Evolutionary conservation across 2,329 filamentous ascomycete species (phyloP).

Genomic region (Rhynchosporium graminicola): DNA sequence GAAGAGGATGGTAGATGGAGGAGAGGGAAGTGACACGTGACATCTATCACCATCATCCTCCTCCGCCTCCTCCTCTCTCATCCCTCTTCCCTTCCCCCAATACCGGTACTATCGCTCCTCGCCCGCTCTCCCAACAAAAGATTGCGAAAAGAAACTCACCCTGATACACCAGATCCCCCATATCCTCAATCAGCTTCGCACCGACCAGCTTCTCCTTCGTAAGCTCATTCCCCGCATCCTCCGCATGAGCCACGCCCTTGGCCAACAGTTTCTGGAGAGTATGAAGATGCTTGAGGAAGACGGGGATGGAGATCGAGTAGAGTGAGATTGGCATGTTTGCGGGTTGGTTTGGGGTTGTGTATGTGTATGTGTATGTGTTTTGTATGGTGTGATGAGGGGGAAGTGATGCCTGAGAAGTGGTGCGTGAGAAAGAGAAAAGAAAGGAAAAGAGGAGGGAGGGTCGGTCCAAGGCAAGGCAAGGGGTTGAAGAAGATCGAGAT

Average conservation of each 20-base stretch:
- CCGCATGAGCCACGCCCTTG: slow-evolving; percentile 46
- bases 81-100: too few relatives aligned
- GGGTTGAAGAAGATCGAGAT: too few relatives aligned
- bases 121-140: too few relatives aligned
- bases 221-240: slow-evolving; percentile 42
- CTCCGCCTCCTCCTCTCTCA: too few relatives aligned
- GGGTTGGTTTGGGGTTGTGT: not conserved
- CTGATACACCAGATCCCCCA: slow-evolving; percentile 52
- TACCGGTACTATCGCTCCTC: too few relatives aligned
- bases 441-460: not conserved
- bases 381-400: not conserved
- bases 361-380: not conserved
- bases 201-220: slow-evolving; percentile 42
- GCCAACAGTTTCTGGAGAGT: slow-evolving; percentile 47
- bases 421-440: not conserved
- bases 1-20: too few relatives aligned
- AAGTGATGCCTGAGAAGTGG: not conserved
- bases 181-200: slow-evolving; percentile 49
- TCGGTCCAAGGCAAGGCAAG: too few relatives aligned
- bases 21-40: too few relatives aligned
- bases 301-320: slow-evolving; percentile 44
- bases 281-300: slow-evolving; percentile 47
- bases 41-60: too few relatives aligned
- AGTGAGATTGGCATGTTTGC: slow-evolving; percentile 33
- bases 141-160: slow-evolving; percentile 13